Percentiles rank a stretch among this genome's conserved stretches.
Conservation (phyloP, 1,139 yeast species). For the Yamadazyma taylorii region DNA sequence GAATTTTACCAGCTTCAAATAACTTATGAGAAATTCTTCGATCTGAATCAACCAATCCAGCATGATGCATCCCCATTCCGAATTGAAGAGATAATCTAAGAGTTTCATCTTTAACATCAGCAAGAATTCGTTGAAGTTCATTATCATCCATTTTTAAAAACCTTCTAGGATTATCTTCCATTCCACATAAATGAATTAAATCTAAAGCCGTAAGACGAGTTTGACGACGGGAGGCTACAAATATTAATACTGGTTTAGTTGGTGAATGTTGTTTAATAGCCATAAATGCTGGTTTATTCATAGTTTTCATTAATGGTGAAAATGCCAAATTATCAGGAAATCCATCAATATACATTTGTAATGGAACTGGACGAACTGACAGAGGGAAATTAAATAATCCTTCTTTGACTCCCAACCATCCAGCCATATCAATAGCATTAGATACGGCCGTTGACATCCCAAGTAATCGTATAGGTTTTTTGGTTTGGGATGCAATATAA, state of each 20-base stretch:
- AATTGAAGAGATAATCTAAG: slow-evolving; percentile 80
- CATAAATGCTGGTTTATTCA: slow-evolving; percentile 97
- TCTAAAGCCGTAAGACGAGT: slow-evolving; percentile 94
- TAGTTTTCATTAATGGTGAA: slow-evolving; percentile 93
- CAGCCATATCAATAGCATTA: slow-evolving; percentile 96
- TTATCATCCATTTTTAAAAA: slow-evolving; percentile 76
- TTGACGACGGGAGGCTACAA: slow-evolving; percentile 96
- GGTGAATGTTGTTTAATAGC: slow-evolving; percentile 97
- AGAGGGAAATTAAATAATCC: slow-evolving; percentile 93
- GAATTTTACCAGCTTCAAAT: slow-evolving; percentile 83
- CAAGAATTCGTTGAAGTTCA: slow-evolving; percentile 65
- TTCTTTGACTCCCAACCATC: slow-evolving; percentile 90
- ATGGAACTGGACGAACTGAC: slow-evolving; percentile 95
- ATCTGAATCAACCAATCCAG: slow-evolving; percentile 91
- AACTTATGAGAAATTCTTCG: slow-evolving; percentile 83
- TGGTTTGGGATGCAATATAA: slow-evolving; percentile 76
- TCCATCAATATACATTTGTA: slow-evolving; percentile 97
- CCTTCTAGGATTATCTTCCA: slow-evolving; percentile 89
- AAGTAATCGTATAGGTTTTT: slow-evolving; percentile 71
- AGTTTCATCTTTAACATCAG: slow-evolving; percentile 84
- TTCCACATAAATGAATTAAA: slow-evolving; percentile 88
- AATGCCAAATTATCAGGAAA: slow-evolving; percentile 93
- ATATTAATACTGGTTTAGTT: slow-evolving; percentile 84
- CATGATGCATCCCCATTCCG: slow-evolving; percentile 97
- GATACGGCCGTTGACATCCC: slow-evolving; percentile 99